Base-by-base conservation (phyloP, 805 yeast genomes). In the Kuraishia floccosa region DNA sequence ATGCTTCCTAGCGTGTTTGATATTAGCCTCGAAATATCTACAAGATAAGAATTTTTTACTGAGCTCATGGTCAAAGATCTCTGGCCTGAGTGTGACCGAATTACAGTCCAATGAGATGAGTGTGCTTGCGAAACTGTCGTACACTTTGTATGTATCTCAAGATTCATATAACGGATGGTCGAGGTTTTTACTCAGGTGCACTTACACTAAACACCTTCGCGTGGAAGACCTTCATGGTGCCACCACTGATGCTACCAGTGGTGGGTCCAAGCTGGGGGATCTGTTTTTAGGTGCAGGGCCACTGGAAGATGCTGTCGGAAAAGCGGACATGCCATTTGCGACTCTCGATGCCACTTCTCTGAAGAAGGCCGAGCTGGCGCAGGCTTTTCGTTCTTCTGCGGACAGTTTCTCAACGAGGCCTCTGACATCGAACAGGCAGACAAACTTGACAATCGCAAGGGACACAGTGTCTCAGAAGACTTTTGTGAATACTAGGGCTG, bases 11-110 rank as follows among this genome's bases (percentile, higher is more conserved):
- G 68, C 76, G 2, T 68, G 82, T 44, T 50, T 84, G 32, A 79
- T 83, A 32, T 56, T 84, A 24, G 76, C 91, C 4, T 68, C 77
- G 31, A 84, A 84, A 48, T 81, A 74, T 49, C 60, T 67, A 36
- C 84, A 76, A 46, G 94, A 84, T 52, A 68, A 72, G 30, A 78
- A 76, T 47, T 81, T 70, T 51, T 62, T 80, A 19, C 63, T 79
- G 41, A 65, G 62, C 38, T 69, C 81, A 5, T 84, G 94, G 94
- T 60, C 78, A 31, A 69, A 72, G 47, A 75, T 84, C 30, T 68
- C 84, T 21, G 91, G 93, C 1, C 61, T 80, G 25, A 46, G 69
- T 15, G 44, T 67, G 4, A 39, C 49, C 18, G 76, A 70, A 35
- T 56, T 84, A 31, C 62, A 58, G 36, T 35, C 37, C 4, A 47